phyloP scores from a whole-genome alignment of 2,329 filamentous ascomycete species.

The Monosporascus sp. region DNA sequence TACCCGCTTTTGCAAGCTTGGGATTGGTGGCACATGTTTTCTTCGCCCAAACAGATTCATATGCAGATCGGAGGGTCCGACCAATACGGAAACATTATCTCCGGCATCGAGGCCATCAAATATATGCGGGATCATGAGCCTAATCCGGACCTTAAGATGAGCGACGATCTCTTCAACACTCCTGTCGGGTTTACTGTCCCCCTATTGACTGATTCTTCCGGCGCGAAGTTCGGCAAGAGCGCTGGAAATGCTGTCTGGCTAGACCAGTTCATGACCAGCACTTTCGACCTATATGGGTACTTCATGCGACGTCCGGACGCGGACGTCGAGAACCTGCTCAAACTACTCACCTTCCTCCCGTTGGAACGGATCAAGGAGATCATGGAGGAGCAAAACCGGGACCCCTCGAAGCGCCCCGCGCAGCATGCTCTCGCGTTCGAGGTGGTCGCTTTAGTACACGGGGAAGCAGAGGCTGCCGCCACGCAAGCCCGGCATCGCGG shows the following conservation, averaged over 20 bases:
- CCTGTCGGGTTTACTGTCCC: conserved; percentile 89
- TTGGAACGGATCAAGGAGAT: conserved; percentile 58
- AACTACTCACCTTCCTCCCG: conserved; percentile 86
- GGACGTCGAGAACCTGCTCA: conserved; percentile 76
- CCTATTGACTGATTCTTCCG: conserved; percentile 76
- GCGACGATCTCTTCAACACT: conserved; percentile 39
- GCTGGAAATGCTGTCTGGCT: conserved; percentile 94
- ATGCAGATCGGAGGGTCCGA: conserved; percentile 94
- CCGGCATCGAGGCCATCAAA: conserved; percentile 82
- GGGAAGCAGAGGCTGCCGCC: conserved; percentile 54
- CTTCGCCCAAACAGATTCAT: conserved; percentile 56
- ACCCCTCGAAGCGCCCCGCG: conserved; percentile 68
- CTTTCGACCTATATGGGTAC: conserved; percentile 87
- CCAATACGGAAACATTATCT: conserved; percentile 92
- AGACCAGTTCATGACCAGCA: conserved; percentile 70
- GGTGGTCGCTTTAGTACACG: conserved; percentile 75
- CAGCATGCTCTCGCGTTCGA: conserved; percentile 82
- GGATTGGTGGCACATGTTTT: conserved; percentile 91
- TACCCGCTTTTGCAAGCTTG: conserved; percentile 93
- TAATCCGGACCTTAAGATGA: conserved; percentile 34
- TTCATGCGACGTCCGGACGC: conserved; percentile 78
- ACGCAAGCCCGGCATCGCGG: conserved; percentile 52
- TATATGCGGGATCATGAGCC: conserved; percentile 57
- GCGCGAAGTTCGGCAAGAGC: conserved; percentile 91
- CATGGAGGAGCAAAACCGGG: conserved; percentile 61